Conservation (phyloP, 192 early-diverging fungal species). For the Chytriomyces hyalinus region DNA sequence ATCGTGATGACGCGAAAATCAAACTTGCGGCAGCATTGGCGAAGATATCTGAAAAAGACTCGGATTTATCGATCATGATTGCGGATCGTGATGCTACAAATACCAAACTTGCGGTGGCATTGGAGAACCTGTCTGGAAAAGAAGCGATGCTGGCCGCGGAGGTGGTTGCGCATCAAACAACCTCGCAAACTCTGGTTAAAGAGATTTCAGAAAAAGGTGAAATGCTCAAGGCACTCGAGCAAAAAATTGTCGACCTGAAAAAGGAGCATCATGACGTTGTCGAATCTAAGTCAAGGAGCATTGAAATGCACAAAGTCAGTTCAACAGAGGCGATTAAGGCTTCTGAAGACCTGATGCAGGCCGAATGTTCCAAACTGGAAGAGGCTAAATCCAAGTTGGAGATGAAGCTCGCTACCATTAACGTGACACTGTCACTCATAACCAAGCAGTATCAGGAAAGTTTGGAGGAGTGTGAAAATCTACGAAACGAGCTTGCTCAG, state of each 20-base stretch:
- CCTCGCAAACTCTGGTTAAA: background rate
- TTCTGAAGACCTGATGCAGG: too few species aligned
- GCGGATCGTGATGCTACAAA: background rate
- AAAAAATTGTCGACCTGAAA: too few species aligned
- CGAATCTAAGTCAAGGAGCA: too few species aligned
- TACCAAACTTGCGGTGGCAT: background rate
- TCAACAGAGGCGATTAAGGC: too few species aligned
- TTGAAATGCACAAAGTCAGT: too few species aligned
- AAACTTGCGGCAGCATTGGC: background rate
- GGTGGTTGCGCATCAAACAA: background rate
- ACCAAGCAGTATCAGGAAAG: background rate
- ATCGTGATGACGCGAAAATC: background rate
- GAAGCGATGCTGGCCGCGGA: background rate
- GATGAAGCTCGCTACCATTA: background rate
- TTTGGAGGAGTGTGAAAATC: background rate
- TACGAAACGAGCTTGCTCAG: background rate
- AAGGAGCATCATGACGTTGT: too few species aligned
- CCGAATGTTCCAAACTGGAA: background rate
- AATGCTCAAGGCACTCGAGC: too few species aligned
- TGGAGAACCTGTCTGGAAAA: background rate
- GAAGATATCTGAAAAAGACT: background rate
- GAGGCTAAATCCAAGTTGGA: background rate
- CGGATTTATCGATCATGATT: background rate
- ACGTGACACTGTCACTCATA: slow-evolving; percentile 8
- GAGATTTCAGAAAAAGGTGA: background rate